Evolutionary conservation across 2,329 filamentous ascomycete genomes (phyloP), one percentile per base, ranked within the genome.

Genomic region (Trichoderma endophyticum): DNA sequence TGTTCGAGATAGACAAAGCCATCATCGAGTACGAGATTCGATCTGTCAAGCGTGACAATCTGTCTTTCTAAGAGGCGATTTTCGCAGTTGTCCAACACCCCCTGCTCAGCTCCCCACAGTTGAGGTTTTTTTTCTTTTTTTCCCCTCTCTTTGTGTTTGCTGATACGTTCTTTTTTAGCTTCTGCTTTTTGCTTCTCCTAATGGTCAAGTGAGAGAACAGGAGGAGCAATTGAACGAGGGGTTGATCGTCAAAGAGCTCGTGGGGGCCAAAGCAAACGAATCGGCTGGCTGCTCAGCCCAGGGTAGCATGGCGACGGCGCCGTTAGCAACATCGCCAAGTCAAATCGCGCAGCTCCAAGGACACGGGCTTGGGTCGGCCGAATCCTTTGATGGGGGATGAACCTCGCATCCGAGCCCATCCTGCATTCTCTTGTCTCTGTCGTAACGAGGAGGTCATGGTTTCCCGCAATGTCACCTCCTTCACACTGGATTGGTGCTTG

Each of bases 301-400:
- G 66, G 66, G 36, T 64, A 56, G 43, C 36, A 43, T 69, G 63
- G 51, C 62, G 32, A 67, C 67, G 70, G 70, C 54, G 54, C 62
- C 54, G 30, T 60, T 70, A 70, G 64, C 30, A 61, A 51, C 26
- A 51, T 66, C 63, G 61, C 60, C 68, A 66, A 73, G 54, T 30
- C 18, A 28, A 61, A 39, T 62, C 66, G 59, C 59, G 71, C 71
- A 34, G 75, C 72, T 73, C 79, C 78, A 76, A 77, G 72, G 76
- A 80, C 78, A 76, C 77, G 79, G 79, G 73, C 76, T 78, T 74
- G 78, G 78, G 78, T 75, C 76, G 67, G 70, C 71, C 62, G 73
- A 75, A 69, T 74, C 77, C 75, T 72, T 74, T 63, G 73, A 71
- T 71, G 66, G 69, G 66, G 69, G 61, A 64, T 64, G 65, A 30